Evolutionary conservation across 352 stramenopile genomes (phyloP), one percentile per base, ranked within the genome.

Genomic region (Phytophthora tubulina): DNA sequence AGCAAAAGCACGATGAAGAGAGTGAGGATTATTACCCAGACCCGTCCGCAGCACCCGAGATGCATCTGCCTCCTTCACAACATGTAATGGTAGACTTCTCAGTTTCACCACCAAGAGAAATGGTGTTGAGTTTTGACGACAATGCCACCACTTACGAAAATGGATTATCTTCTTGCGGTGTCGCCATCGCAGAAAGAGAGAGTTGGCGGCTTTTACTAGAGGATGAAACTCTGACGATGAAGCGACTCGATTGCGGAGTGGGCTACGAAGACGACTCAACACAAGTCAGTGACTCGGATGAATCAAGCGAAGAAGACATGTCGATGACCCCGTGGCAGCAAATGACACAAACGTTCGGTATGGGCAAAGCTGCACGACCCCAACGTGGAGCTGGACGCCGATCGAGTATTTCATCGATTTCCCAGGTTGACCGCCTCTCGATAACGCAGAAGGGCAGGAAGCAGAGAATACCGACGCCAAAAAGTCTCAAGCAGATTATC

Each of bases 311-410:
- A 33, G 84, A 88, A 59, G 84, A 94, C 51, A 87, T 91, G 75
- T 86, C 63, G 30, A 91, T 94, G 83, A 93, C 87, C 1, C 87
- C 86, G 15, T 94, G 87, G 87, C 87, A 94, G 51, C 87, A 94
- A 68, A 94, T 94, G 85, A 94, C 87, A 2, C 86, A 92, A 45
- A 94, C 85, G 6, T 92, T 94, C 38, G 85, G 87, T 32, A 94
- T 94, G 78, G 75, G 74, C n/a, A 87, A 88, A 51, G 55, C 54
- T 56, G 30, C 42, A 11, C 66, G 78, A 4, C 61, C 66, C 15
- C 67, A 72, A 42, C 72, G 77, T 15, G 38, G 31, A 14, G 80
- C 76, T 2, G 72, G 72, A n/a, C 72, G 83, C 9, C 74, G 86
- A 10, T 91, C 84, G 1, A 94, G 84, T 21, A 66, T 91, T 44